Evolutionary conservation across 2,329 filamentous ascomycete genomes (phyloP).

Genomic region (Alternaria viburni): DNA sequence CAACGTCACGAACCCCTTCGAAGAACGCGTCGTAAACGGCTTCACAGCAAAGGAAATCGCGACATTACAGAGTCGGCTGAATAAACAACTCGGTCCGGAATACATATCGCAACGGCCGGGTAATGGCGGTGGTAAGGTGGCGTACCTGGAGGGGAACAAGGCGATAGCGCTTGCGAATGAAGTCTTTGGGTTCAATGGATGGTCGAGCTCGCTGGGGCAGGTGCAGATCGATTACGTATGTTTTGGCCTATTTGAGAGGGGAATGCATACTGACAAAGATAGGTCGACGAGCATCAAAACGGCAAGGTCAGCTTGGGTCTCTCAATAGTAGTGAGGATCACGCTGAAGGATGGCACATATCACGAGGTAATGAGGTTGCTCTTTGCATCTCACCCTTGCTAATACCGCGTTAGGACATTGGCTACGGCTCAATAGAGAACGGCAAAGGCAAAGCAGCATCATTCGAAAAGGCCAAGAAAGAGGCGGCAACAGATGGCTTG

Average conservation of each 20-base stretch:
- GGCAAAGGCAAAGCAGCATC: conserved; percentile 92
- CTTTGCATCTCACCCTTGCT: background rate
- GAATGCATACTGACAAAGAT: conserved; percentile 19
- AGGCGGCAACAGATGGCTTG: conserved; percentile 91
- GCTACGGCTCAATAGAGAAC: conserved; percentile 96
- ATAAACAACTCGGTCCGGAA: conserved; percentile 94
- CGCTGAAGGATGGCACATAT: conserved; percentile 89
- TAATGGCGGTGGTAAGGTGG: conserved; percentile 82
- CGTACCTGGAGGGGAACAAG: conserved; percentile 96
- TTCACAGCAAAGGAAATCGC: conserved; percentile 93
- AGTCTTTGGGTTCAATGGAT: conserved; percentile 96
- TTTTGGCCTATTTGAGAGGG: background rate
- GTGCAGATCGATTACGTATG: conserved; percentile 89
- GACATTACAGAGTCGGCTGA: conserved; percentile 81
- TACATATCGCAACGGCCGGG: conserved; percentile 89
- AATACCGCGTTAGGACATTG: conserved; percentile 70
- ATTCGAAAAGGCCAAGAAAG: conserved; percentile 98
- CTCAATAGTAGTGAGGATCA: conserved; percentile 89
- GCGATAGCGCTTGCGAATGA: conserved; percentile 94
- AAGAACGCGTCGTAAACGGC: conserved; percentile 75
- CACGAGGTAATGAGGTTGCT: conserved; percentile 67
- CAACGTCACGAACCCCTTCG: conserved; percentile 75
- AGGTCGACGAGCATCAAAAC: conserved; percentile 82
- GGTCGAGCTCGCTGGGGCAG: conserved; percentile 94
- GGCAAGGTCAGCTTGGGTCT: conserved; percentile 83